A percentile compares a stretch with the other conserved stretches of the same genome.
These are phyloP conservation scores for Syncephalis fuscata DNA, from an alignment of 371 early-diverging fungal genomes.

Conservation along the genomic window DNA sequence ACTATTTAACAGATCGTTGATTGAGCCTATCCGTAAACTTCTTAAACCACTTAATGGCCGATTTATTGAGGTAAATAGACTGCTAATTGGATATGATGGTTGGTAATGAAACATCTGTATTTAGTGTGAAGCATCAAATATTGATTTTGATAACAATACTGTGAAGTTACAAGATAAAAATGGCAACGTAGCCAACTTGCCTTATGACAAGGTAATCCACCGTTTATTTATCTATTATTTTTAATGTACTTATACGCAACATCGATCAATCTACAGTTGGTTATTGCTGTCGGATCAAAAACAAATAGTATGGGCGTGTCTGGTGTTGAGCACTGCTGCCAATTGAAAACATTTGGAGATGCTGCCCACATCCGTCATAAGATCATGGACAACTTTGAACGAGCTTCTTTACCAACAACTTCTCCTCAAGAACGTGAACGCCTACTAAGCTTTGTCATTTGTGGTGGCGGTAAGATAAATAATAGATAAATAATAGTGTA, in stretches of 20 bases:
- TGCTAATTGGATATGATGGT: no score
- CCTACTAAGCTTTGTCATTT: conserved; percentile 69
- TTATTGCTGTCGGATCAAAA: conserved; percentile 68
- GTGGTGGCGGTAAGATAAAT: conserved; percentile 51
- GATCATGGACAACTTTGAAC: conserved; percentile 64
- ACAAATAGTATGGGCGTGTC: conserved; percentile 63
- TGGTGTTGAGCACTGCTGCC: conserved; percentile 53
- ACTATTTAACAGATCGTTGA: conserved; percentile 22
- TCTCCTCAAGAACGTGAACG: conserved; percentile 55
- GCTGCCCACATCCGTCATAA: conserved; percentile 48
- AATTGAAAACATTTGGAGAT: conserved; percentile 53
- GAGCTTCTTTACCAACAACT: conserved; percentile 58
- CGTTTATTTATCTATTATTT: neutral
- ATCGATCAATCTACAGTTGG: conserved; percentile 22
- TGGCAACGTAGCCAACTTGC: conserved; percentile 30
- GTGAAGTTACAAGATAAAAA: conserved; percentile 25
- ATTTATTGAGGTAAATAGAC: conserved; percentile 14
- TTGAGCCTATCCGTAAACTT: conserved; percentile 61
- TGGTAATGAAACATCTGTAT: conserved; percentile 14
- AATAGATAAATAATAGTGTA: neutral
- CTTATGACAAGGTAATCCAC: conserved; percentile 35
- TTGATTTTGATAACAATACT: conserved; percentile 45
- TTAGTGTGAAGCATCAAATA: conserved; percentile 42
- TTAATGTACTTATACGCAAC: no score
- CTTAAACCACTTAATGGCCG: conserved; percentile 22